phyloP scores from a whole-genome alignment of 495 filamentous ascomycete species.

The Cercophora scortea region DNA sequence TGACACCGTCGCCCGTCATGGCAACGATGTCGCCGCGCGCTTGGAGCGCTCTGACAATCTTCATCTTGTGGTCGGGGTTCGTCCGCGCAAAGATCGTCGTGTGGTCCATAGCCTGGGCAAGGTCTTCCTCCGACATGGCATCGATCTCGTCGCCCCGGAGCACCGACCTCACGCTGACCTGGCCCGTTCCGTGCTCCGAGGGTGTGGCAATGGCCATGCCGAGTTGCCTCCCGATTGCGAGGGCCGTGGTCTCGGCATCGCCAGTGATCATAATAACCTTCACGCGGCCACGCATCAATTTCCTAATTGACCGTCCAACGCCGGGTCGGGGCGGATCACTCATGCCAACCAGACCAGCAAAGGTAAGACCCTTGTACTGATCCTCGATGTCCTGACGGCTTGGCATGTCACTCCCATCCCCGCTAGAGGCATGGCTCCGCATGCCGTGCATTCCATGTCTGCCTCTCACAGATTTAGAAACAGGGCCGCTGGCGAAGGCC shows the following conservation, averaged over 20 bases:
- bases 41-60: conserved; percentile 88
- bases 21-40: conserved; percentile 92
- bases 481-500: conserved; percentile 77
- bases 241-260: conserved; percentile 86
- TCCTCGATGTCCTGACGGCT: conserved; percentile 52
- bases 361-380: conserved; percentile 71
- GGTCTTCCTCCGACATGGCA: conserved; percentile 73
- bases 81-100: conserved; percentile 94
- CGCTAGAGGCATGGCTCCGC: conserved; percentile 18
- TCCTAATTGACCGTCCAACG: conserved; percentile 81
- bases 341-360: conserved; percentile 93
- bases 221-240: conserved; percentile 86
- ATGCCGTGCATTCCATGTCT: conserved; percentile 16
- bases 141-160: conserved; percentile 87
- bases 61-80: conserved; percentile 95
- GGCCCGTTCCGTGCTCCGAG: conserved; percentile 33
- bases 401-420: conserved; percentile 31
- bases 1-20: conserved; percentile 98
- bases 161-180: conserved; percentile 56
- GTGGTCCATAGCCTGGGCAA: conserved; percentile 72
- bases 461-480: conserved; percentile 27
- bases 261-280: conserved; percentile 99
- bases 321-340: conserved; percentile 88
- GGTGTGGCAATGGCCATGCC: conserved; percentile 67
- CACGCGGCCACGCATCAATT: conserved; percentile 86